These are phyloP conservation scores for Arthroderma uncinatum DNA, from an alignment of 2,329 filamentous ascomycete species.

Conservation along the genomic window DNA sequence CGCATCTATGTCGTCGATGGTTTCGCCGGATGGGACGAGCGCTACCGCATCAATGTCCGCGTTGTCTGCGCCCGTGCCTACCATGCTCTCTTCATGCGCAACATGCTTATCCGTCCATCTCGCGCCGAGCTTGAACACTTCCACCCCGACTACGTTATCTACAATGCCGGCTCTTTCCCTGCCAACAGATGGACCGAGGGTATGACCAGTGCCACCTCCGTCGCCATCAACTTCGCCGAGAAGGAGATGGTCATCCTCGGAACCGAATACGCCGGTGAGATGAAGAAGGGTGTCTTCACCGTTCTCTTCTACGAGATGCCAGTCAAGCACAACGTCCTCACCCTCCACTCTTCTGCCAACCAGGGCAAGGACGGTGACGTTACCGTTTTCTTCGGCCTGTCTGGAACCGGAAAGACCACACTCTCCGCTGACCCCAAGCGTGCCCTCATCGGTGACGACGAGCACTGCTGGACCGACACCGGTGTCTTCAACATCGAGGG, in stretches of 20 bases:
- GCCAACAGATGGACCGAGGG: constrained; percentile 96
- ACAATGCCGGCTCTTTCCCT: constrained; percentile 97
- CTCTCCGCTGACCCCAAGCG: constrained; percentile 95
- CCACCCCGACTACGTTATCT: constrained; percentile 98
- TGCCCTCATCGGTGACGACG: constrained; percentile 91
- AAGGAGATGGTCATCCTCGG: constrained; percentile 99
- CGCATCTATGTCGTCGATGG: constrained; percentile 98
- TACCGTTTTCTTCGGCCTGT: constrained; percentile 98
- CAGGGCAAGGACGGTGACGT: constrained; percentile 91
- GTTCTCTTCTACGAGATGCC: constrained; percentile 99
- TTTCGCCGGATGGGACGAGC: constrained; percentile 95
- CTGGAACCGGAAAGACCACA: constrained; percentile 97
- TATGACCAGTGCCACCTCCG: constrained; percentile 97
- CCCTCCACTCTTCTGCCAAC: constrained; percentile 96
- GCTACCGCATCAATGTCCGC: constrained; percentile 93
- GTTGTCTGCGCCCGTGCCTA: constrained; percentile 98
- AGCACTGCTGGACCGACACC: constrained; percentile 97
- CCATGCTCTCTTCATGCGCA: constrained; percentile 99
- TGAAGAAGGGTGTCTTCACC: constrained; percentile 98
- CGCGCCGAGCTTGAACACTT: constrained; percentile 91
- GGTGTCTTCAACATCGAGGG: constrained; percentile 99
- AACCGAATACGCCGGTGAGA: constrained; percentile 94
- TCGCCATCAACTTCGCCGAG: constrained; percentile 96
- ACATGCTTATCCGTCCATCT: constrained; percentile 96
- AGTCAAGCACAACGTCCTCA: constrained; percentile 97